Evolutionary conservation across 768 basidiomycete genomes (phyloP), one percentile per base, ranked within the genome.

Genomic region (Boletales sp.): DNA sequence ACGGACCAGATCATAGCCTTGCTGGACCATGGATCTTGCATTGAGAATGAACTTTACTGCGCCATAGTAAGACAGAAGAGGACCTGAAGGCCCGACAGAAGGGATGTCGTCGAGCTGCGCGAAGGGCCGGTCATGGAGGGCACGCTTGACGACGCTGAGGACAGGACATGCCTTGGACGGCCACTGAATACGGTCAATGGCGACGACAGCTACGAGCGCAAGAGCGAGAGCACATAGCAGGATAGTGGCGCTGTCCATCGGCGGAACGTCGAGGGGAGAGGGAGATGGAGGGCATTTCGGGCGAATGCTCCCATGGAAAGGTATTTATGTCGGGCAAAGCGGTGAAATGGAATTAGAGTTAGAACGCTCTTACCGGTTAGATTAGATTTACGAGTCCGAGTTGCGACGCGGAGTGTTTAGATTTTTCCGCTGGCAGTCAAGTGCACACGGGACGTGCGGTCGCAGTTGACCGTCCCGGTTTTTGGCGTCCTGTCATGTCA

Each of bases 1-100:
- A 57, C 62, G 35, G 18, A 70, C 71, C 53, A 64, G 63, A 32
- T 58, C 60, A 53, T 72, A 74, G 5, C 73, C 72, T 46, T 72
- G 63, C 44, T 66, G 62, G 5, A 74, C 58, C 54, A 74, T 60
- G 35, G 57, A 54, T 48, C 57, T 64, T 7, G 65, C 71, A 50
- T 72, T 56, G 2, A 48, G 40, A 47, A 68, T 48, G 49, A 66
- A 72, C 36, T 58, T 63, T 36, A 57, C 34, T 8, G 67, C 70
- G 8, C 68, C 63, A 30, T 58, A 56, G 57, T 62, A 68, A 12
- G 72, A 72, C 8, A 69, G 52, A 17, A 73, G 43, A 19, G 61
- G 62, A n/a, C 64, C 57, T 18, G 72, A 65, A 21, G 68, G 62
- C 9, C 71, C 71, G 4, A 72, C 60, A 0, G 70, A 50, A n/a